Base-by-base conservation (phyloP, 106 monocot species). In the Posidonia australis region DNA sequence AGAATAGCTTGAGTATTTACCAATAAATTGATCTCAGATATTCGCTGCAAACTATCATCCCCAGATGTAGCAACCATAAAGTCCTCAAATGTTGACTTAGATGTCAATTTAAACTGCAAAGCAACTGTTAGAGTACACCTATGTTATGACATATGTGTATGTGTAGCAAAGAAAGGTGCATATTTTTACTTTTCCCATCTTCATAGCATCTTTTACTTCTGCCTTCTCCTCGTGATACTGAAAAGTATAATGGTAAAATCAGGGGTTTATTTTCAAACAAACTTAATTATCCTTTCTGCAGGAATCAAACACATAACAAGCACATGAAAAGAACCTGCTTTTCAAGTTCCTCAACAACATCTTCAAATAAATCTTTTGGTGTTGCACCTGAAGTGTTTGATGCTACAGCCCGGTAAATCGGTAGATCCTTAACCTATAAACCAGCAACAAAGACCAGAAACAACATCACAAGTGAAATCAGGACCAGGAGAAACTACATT, bases 311-410 rank as follows among this genome's bases (percentile, higher is more conserved):
- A 42, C 27, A 62, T 21, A 62, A 12, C 12, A 56, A 56, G 10
- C 5, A 26, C 11, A 36, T 43, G 22, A 22, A 62, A 12, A 44
- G 12, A 47, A 99, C 98, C 88, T 99, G 85, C 60, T 85, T 99
- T 18, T 99, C 88, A 18, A 99, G 85, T 46, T 92, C 98, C 75
- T 99, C 98, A 12, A 69, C 65, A 54, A 88, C 76, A 80, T 99
- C 98, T 65, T 99, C 98, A 77, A 87, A 99, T 16, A 99, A 71
- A 75, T 92, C 91, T 78, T 99, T 99, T 51, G 98, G 91, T 5
- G 91, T 99, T 17, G 98, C 85, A 70, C 98, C 98, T 46, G 91
- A 88, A 21, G 79, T 85, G 65, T 99, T 99, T 73, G 85, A 75
- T 41, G 98, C 67, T 24, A 99, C 88, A 58, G 83, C 84, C 44